phyloP scores from a whole-genome alignment of 2,329 filamentous ascomycete genomes.

The Orbilia brochopaga region DNA sequence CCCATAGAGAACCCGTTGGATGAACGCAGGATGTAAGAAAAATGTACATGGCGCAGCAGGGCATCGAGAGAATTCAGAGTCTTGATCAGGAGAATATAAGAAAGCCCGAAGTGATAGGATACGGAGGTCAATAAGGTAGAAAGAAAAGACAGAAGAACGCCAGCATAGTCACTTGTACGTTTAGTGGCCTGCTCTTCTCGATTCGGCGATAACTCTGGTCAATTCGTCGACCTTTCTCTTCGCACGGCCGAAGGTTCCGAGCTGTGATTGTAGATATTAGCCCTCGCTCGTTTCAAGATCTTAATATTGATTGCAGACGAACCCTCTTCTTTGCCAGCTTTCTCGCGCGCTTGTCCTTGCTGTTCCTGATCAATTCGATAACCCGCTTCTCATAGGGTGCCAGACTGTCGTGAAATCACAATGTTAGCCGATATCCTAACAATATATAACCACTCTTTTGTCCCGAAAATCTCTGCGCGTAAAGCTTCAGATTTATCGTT shows the following conservation, averaged over 20 bases:
- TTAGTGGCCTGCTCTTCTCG: constrained; percentile 79
- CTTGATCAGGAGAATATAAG: constrained; percentile 19
- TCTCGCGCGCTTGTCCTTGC: constrained; percentile 97
- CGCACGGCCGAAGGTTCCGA: constrained; percentile 97
- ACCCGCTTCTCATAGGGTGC: constrained; percentile 97
- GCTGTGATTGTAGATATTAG: constrained; percentile 63
- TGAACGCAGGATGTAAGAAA: constrained; percentile 37
- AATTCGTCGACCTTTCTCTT: constrained; percentile 99
- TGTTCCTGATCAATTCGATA: constrained; percentile 98
- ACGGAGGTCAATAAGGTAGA: constrained; percentile 23
- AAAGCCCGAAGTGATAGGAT: constrained; percentile 41
- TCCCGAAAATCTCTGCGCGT: background rate
- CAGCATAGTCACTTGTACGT: constrained; percentile 52
- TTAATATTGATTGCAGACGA: constrained; percentile 60
- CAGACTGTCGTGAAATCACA: constrained; percentile 64
- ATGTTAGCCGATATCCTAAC: constrained; percentile 20
- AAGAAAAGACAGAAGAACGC: constrained; percentile 36
- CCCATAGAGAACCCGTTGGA: constrained; percentile 49
- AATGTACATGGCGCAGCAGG: constrained; percentile 49
- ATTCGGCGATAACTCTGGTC: constrained; percentile 95
- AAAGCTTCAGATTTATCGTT: background rate
- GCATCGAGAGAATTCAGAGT: constrained; percentile 29
- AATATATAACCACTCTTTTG: background rate
- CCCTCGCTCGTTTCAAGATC: constrained; percentile 10
- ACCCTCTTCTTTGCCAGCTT: constrained; percentile 99